These are phyloP conservation scores for Verticillium albo-atrum DNA, from an alignment of 2,329 filamentous ascomycete species.

Conservation along the genomic window DNA sequence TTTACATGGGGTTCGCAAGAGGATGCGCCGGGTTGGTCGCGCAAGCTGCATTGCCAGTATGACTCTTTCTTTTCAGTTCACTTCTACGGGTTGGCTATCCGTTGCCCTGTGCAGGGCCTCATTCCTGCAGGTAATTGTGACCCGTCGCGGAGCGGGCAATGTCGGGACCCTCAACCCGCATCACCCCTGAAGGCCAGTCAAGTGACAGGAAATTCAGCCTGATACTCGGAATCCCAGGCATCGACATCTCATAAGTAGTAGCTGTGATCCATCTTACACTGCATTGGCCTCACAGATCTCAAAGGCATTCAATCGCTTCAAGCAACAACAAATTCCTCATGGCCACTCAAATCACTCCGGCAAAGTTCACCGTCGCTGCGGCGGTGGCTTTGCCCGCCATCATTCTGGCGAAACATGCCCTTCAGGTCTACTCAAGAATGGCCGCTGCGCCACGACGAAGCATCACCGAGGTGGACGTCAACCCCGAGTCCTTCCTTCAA, in stretches of 20 bases:
- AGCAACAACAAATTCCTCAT: not conserved
- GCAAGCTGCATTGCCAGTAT: not conserved
- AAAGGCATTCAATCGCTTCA: not conserved
- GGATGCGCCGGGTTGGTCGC: not conserved
- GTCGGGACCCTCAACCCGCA: not conserved
- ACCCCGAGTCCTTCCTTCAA: slow-evolving; percentile 17
- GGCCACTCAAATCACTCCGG: not conserved
- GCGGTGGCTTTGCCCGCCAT: not conserved
- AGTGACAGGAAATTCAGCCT: not conserved
- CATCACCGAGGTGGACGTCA: slow-evolving; percentile 11
- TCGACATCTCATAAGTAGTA: not conserved
- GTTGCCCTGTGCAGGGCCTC: not conserved
- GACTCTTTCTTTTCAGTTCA: not conserved
- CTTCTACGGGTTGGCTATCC: not conserved
- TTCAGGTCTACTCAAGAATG: not conserved
- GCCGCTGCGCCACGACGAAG: not conserved
- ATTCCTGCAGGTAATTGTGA: not conserved
- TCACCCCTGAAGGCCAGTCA: not conserved
- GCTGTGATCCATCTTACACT: not conserved
- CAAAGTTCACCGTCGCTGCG: not conserved
- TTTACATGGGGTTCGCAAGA: not conserved
- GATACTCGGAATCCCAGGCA: not conserved
- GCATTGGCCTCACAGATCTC: too few relatives aligned
- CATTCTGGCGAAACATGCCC: not conserved
- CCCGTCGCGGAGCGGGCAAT: not conserved